Conservation (phyloP, 805 yeast species). For the Pichia pseudocactophila region DNA sequence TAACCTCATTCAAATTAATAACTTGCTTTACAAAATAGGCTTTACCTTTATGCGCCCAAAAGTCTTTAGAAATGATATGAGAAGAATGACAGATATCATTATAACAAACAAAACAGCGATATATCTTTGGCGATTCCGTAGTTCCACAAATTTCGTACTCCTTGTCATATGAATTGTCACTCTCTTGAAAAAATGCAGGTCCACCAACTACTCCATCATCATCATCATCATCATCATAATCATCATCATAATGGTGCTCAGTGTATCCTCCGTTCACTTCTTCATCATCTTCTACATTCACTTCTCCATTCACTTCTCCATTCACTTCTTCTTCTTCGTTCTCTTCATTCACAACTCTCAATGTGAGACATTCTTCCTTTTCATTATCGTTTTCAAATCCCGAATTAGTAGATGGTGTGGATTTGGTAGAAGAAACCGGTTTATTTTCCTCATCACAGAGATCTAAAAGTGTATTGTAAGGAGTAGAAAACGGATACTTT, state of each 20-base stretch:
- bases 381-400: background rate
- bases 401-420: no score
- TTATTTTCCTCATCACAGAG: no score
- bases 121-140: slow-evolving; percentile 9
- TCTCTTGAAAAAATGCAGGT: background rate
- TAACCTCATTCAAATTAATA: slow-evolving; percentile 19
- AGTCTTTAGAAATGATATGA: slow-evolving; percentile 26
- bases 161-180: background rate
- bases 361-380: background rate
- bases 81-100: slow-evolving; percentile 26
- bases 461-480: background rate
- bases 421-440: no score
- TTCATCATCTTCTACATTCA: background rate
- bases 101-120: slow-evolving; percentile 27
- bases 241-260: slow-evolving; percentile 1
- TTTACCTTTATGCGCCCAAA: slow-evolving; percentile 27
- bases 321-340: background rate
- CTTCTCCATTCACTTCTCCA: background rate
- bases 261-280: background rate
- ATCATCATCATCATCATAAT: background rate
- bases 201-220: no score
- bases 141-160: background rate
- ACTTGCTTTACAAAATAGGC: slow-evolving; percentile 27
- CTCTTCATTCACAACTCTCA: background rate
- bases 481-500: background rate